Evolutionary conservation across 2,329 filamentous ascomycete species (phyloP), one percentile per base, ranked within the genome.

Genomic region (Neofusicoccum cordaticola): DNA sequence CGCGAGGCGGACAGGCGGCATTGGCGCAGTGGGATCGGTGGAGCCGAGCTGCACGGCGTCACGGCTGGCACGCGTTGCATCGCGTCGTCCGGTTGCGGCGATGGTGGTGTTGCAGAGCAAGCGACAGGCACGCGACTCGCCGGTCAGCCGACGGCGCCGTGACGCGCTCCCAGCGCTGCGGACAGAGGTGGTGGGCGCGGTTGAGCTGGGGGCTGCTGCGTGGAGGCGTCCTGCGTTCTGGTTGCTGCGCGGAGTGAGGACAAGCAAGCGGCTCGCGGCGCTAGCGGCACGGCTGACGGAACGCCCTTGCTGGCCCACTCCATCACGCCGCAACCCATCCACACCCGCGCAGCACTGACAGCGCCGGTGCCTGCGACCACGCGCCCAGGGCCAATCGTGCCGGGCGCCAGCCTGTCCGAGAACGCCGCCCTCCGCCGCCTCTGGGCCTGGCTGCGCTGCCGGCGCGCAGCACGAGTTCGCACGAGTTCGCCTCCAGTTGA

Each of bases 211-310:
- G 19, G 19, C 19, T 19, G 19, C 19, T 19, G 19, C 2, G 19
- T 19, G 19, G 19, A 19, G 19, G 19, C 19, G 19, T 22, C 22
- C 22, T 22, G 22, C 22, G 22, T 22, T 3, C 22, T 22, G 22
- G 22, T 3, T 22, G 22, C 22, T 22, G 22, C 22, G 3, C 22
- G 22, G 22, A 22, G 22, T 22, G 22, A 22, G 58, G 39, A 41
- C 45, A 48, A 62, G 61, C 61, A 44, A 22, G 37, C 50, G 31
- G 60, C 47, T 31, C 7, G 22, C 37, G 34, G 48, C 61, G 56
- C 56, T 60, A 63, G 61, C 61, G 61, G 61, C 61, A 63, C 61
- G 61, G 48, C 61, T 51, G 60, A 35, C 47, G 57, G 58, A 56
- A 56, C 47, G 45, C 22, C 47, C 48, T 51, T 44, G 41, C 45